Conservation (phyloP, 108 stramenopile species). For the Cyclostephanos tholiformis region DNA sequence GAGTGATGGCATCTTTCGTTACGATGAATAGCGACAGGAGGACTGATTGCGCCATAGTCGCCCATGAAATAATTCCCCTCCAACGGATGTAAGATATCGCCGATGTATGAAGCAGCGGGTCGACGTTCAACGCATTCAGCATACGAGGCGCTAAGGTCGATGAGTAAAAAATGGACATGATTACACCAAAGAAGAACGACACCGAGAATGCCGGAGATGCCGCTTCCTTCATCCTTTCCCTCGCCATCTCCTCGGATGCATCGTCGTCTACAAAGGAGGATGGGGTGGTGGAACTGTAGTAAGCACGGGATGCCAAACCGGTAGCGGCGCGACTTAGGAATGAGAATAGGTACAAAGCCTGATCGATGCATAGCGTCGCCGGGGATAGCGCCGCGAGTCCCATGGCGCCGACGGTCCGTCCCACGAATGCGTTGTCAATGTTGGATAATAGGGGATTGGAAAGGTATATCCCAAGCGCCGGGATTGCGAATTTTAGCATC, state of each 20-base stretch:
- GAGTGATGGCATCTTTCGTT: constrained; percentile 78
- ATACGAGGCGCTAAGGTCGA: constrained; percentile 56
- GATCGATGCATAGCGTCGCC: constrained; percentile 82
- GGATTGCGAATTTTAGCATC: constrained; percentile 81
- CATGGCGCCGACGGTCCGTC: constrained; percentile 67
- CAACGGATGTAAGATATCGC: constrained; percentile 71
- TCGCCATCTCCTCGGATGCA: background rate
- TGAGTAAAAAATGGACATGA: constrained; percentile 65
- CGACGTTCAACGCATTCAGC: constrained; percentile 58
- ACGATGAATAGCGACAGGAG: constrained; percentile 67
- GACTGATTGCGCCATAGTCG: constrained; percentile 68
- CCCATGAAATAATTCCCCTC: constrained; percentile 53
- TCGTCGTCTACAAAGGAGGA: background rate
- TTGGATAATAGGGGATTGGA: constrained; percentile 77
- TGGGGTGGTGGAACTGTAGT: constrained; percentile 17
- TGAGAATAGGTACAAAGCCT: constrained; percentile 76
- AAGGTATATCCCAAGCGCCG: constrained; percentile 79
- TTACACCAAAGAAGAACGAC: constrained; percentile 55
- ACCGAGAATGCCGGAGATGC: constrained; percentile 63
- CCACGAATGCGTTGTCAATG: constrained; percentile 87
- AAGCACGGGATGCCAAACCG: constrained; percentile 73
- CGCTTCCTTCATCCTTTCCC: constrained; percentile 24
- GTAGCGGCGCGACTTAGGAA: constrained; percentile 82
- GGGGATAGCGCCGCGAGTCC: constrained; percentile 85
- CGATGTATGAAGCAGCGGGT: constrained; percentile 32